Base-by-base conservation (phyloP, 2,329 filamentous ascomycete genomes). In the Atkinsonella texensis region DNA sequence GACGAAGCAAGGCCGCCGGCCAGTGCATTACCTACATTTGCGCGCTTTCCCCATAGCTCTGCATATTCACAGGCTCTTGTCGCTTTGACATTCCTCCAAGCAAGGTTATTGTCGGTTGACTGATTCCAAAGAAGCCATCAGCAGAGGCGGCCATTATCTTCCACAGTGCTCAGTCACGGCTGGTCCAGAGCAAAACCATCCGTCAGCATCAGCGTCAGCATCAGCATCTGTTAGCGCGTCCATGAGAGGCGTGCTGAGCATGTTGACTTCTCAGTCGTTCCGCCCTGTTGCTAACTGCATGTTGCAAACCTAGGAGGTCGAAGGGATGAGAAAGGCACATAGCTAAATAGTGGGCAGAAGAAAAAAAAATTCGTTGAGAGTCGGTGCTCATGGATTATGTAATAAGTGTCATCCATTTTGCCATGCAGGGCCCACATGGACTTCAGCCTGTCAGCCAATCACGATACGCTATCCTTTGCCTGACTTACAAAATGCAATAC, bases 381-480 rank as follows among this genome's bases (percentile, higher is more conserved):
- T 32, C 11, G 35, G 38, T 31, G 6, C 18, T 4, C 12, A 39
- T 18, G 48, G 48, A 38, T 52, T 48, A 52, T 48, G 50, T 52
- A 52, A 52, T 43, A 8, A 8, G 28, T 28, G 18, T 8, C 9
- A 2, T 48, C 12, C 1, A 28, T 40, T 48, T 40, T 40, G 13
- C 17, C 44, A 35, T 13, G 17, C 13, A 13, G 18, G 45, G 33
- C 32, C 45, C 45, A 38, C 45, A 41, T n/a, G 2, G n/a, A 7
- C 11, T n/a, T 39, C 12, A 39, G 13, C 5, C 38, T n/a, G n/a
- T n/a, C 13, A 39, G 38, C n/a, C 38, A 17, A n/a, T n/a, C n/a
- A n/a, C n/a, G n/a, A n/a, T 23, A 23, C 20, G 20, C 4, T 23
- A 23, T 23, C 20, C 20, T 23, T 23, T 23, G 20, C 20, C 20